Conservation (phyloP, 2,329 filamentous ascomycete genomes). For the Rutstroemia sp. region DNA sequence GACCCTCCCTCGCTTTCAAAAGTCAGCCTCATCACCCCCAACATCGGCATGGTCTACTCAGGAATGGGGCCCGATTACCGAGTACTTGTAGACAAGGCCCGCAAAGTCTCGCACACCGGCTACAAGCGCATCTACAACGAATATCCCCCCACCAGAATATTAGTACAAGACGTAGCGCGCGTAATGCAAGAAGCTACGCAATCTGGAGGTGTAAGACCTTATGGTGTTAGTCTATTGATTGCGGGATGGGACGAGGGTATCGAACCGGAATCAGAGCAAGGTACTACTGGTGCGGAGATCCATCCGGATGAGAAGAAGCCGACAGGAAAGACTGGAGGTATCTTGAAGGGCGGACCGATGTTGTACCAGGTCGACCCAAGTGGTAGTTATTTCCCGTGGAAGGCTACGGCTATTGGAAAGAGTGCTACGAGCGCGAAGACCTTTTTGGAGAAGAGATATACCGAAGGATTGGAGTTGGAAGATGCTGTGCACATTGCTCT, state of each 20-base stretch:
- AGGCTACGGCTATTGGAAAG: constrained; percentile 98
- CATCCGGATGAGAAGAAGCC: constrained; percentile 64
- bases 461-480: constrained; percentile 91
- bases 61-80: constrained; percentile 99
- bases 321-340: constrained; percentile 85
- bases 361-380: constrained; percentile 99
- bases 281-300: constrained; percentile 43
- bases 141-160: constrained; percentile 98
- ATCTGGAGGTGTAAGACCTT: constrained; percentile 92
- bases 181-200: constrained; percentile 99
- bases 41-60: constrained; percentile 99
- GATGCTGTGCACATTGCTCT: constrained; percentile 98
- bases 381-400: constrained; percentile 98
- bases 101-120: constrained; percentile 94
- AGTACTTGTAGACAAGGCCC: constrained; percentile 93
- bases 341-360: constrained; percentile 92
- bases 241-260: constrained; percentile 98
- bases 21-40: constrained; percentile 94
- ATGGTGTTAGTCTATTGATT: constrained; percentile 90
- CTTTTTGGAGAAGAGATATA: constrained; percentile 98
- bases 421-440: constrained; percentile 98
- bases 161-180: constrained; percentile 94
- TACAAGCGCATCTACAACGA: constrained; percentile 99
- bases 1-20: constrained; percentile 93
- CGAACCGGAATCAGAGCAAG: constrained; percentile 69